phyloP scores from a whole-genome alignment of 352 stramenopile species.

The Blastocystis sp. region DNA sequence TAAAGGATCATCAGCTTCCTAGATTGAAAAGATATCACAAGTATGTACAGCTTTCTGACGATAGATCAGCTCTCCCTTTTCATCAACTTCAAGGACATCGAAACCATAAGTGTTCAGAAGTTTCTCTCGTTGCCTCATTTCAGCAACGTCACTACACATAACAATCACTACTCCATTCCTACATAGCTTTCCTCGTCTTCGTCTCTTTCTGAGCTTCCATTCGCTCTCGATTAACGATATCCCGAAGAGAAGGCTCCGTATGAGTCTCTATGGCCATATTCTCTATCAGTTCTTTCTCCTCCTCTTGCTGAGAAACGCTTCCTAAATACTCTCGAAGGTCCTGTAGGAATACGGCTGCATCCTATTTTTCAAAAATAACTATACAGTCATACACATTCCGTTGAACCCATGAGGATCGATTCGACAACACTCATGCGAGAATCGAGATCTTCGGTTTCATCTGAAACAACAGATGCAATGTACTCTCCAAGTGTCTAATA shows the following conservation, averaged over 20 bases:
- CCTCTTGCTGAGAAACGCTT: neutral
- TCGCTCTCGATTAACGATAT: conserved; percentile 15
- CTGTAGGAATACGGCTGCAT: neutral
- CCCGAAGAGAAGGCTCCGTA: neutral
- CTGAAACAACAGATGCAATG: conserved; percentile 1
- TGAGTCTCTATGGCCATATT: neutral
- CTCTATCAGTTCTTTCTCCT: neutral
- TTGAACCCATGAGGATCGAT: conserved; percentile 7
- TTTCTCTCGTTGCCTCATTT: conserved; percentile 47
- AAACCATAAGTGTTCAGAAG: conserved; percentile 60
- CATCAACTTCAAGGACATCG: conserved; percentile 37
- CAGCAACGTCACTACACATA: neutral
- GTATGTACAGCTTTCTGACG: conserved; percentile 17
- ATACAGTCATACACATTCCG: neutral
- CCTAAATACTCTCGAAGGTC: conserved; percentile 4
- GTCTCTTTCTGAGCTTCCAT: conserved; percentile 22
- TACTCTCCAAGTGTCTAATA: conserved; percentile 56
- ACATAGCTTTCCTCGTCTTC: conserved; percentile 35
- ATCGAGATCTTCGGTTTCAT: conserved; percentile 16
- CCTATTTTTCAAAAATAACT: neutral
- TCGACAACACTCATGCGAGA: conserved; percentile 20
- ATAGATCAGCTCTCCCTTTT: conserved; percentile 49
- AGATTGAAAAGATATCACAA: neutral
- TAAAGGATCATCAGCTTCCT: conserved; percentile 46
- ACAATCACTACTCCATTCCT: neutral